Conservation (phyloP, 2,329 filamentous ascomycete genomes). For the Parafenestella ontariensis region DNA sequence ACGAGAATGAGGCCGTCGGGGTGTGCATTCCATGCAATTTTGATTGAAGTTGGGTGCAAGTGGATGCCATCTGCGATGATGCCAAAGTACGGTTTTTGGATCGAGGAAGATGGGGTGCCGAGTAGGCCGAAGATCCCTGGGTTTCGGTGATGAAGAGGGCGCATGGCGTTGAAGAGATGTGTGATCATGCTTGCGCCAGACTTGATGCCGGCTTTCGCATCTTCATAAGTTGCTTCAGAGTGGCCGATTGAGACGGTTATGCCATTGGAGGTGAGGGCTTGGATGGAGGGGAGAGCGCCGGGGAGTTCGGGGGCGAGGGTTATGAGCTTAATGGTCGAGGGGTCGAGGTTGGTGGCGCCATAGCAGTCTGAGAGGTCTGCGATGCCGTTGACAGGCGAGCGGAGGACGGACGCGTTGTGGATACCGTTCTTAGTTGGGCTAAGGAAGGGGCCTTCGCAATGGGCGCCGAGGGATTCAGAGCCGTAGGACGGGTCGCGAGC, state of each 20-base stretch:
- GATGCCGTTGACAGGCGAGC: conserved; percentile 66
- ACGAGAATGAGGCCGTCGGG: conserved; percentile 86
- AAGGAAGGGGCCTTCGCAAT: conserved; percentile 91
- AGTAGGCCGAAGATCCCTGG: conserved; percentile 89
- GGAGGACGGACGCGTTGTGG: conserved; percentile 77
- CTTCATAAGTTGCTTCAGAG: conserved; percentile 85
- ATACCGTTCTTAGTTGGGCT: conserved; percentile 84
- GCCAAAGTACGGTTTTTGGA: conserved; percentile 76
- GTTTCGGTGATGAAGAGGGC: conserved; percentile 87
- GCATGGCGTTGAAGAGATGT: conserved; percentile 94
- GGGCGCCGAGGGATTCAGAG: conserved; percentile 86
- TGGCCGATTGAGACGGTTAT: conserved; percentile 86
- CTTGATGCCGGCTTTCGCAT: conserved; percentile 74
- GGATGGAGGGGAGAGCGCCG: conserved; percentile 74
- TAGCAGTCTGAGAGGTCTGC: conserved; percentile 74
- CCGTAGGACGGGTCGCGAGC: conserved; percentile 69
- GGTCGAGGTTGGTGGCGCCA: conserved; percentile 70
- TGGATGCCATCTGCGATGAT: conserved; percentile 92
- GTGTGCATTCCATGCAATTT: conserved; percentile 87
- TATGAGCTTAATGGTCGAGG: conserved; percentile 72
- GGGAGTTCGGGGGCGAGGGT: conserved; percentile 82
- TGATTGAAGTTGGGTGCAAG: conserved; percentile 84
- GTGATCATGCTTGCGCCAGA: conserved; percentile 88
- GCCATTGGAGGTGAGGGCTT: conserved; percentile 66
- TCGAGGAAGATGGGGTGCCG: conserved; percentile 56